Evolutionary conservation across 768 basidiomycete genomes (phyloP), one percentile per base, ranked within the genome.

Genomic region (Naganishia antarctica): DNA sequence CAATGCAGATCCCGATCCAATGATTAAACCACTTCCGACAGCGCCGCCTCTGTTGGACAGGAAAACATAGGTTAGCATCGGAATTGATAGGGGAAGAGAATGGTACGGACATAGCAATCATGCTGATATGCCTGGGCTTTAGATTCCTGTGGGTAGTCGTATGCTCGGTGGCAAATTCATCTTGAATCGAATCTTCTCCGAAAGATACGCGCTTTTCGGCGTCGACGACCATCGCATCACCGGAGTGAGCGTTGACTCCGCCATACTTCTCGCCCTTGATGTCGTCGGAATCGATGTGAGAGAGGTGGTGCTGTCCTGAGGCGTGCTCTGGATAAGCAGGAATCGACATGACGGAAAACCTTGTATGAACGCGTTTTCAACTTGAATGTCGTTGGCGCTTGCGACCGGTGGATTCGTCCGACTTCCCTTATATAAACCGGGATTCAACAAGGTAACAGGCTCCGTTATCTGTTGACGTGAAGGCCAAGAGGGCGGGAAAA

Each of bases 21-120:
- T 74, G 45, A 76, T 71, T 44, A 76, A 53, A 68, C 74, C 74
- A 40, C 73, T 76, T 61, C 74, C 74, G 50, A 76, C 74, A 53
- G 74, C 74, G 60, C 74, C 74, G 25, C 66, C 51, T 4, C 15
- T 18, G n/a, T 29, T 6, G n/a, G n/a, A n/a, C n/a, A n/a, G n/a
- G n/a, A 28, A 34, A 25, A 18, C 13, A 34, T 18, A 34, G n/a
- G 8, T 29, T n/a, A n/a, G n/a, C 12, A 23, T 15, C 49, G 25
- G 25, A 25, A 28, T 40, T 21, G 16, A 8, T 23, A 15, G 12
- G 31, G 5, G 16, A 15, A 32, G 7, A 26, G 57, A 5, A 13
- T n/a, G n/a, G 16, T 23, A 29, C 31, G 32, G 32, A 13, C 73
- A 76, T 74, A 43, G 74, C 74, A 64, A 76, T 74, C 74, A 76